Evolutionary conservation across 1,284 basidiomycete species (phyloP), one percentile per base, ranked within the genome.

Genomic region (Cerioporus squamosus): DNA sequence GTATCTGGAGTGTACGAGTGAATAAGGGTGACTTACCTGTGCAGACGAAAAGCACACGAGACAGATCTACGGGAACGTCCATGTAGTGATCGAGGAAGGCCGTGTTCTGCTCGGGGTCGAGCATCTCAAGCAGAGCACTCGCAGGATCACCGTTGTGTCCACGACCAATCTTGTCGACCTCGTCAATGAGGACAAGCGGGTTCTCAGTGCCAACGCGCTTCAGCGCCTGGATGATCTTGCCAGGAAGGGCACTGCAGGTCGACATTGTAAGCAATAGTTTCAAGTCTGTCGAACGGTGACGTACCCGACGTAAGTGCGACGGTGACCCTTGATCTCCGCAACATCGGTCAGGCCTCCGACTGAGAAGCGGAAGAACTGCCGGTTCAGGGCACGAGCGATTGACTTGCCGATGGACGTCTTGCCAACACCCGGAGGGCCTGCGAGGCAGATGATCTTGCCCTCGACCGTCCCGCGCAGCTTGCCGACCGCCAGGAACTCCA

Each of bases 121-220:
- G 81, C 95, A 98, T 98, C 77, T 99, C 97, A 44, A 99, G 79
- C 52, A 99, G 75, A 0, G 97, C 97, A 63, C 93, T 95, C 0
- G 94, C 86, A 4, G 97, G 97, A 74, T 99, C 97, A 2, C 97
- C 97, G 68, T 98, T 97, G 72, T 94, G 90, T 0, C 95, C 94
- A 23, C 93, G 83, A n/a, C 95, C 95, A 61, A 99, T 95, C 83
- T 99, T 99, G 81, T 99, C 97, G 23, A 99, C 94, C 75, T 99
- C 97, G 70, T 99, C 97, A 64, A 99, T 98, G 50, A 99, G 79
- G 18, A 97, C 93, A 18, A 99, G 82, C 1, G 97, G 97, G 73
- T 99, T 99, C 78, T 98, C 96, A 4, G 94, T 97, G 33, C 94
- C 94, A 15, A 98, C 95, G 62, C 97, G 91, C 78, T 98, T 98